Evolutionary conservation across 805 yeast species (phyloP).

Genomic region (Candida silvicultrix): DNA sequence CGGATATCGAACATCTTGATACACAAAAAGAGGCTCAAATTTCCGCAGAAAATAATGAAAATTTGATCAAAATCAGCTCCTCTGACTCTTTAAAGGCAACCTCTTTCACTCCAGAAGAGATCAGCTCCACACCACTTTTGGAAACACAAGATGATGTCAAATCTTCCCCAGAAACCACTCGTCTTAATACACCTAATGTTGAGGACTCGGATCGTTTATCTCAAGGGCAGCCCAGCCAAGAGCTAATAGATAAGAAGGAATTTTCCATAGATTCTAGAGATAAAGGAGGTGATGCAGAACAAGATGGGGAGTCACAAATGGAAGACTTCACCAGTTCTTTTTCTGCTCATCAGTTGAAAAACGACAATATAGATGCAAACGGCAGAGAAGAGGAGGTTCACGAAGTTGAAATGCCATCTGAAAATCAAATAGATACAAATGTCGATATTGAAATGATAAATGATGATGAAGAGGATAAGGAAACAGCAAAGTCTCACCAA

Average conservation of each 20-base stretch:
- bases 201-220: too few species aligned
- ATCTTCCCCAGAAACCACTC: background rate
- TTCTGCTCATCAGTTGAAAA: too few species aligned
- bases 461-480: background rate
- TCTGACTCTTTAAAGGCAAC: background rate
- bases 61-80: background rate
- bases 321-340: too few species aligned
- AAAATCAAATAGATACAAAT: background rate
- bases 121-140: background rate
- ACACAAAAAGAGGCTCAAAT: background rate
- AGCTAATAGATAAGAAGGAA: background rate
- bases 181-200: too few species aligned
- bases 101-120: background rate
- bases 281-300: background rate
- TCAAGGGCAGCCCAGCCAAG: background rate
- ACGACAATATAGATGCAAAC: background rate
- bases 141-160: background rate
- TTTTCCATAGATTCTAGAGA: background rate
- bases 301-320: background rate
- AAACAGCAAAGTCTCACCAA: too few species aligned
- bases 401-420: background rate
- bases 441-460: background rate
- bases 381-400: background rate
- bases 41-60: background rate
- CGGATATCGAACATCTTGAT: background rate